phyloP scores from a whole-genome alignment of 352 stramenopile genomes.

The Aphanomyces cochlioides region DNA sequence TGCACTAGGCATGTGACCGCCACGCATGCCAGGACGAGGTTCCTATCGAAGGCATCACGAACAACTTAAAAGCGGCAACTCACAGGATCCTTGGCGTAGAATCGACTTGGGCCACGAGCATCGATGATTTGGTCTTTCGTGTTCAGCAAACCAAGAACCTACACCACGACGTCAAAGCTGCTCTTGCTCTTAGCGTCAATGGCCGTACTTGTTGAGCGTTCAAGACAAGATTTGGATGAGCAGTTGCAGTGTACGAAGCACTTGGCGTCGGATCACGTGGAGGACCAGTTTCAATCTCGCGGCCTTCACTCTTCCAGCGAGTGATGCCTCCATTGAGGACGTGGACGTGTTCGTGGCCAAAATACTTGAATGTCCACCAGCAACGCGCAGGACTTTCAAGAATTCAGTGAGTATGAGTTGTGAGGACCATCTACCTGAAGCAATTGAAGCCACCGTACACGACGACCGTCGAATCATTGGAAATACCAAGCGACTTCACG shows the following conservation, averaged over 20 bases:
- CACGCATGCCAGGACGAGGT: conserved; percentile 84
- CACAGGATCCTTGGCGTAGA: conserved; percentile 80
- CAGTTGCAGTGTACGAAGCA: conserved; percentile 45
- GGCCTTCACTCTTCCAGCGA: conserved; percentile 68
- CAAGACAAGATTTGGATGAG: conserved; percentile 48
- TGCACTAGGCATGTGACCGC: conserved; percentile 89
- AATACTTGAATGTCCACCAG: conserved; percentile 90
- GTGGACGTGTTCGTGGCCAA: conserved; percentile 82
- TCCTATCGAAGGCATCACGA: conserved; percentile 47
- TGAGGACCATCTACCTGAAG: conserved; percentile 51
- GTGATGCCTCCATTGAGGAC: conserved; percentile 80
- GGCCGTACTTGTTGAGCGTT: conserved; percentile 49
- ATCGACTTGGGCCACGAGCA: conserved; percentile 82
- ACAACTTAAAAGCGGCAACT: neutral
- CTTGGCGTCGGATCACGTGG: conserved; percentile 33
- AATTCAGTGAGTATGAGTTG: neutral
- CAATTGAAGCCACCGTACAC: conserved; percentile 80
- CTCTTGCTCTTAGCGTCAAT: neutral
- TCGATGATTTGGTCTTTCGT: conserved; percentile 86
- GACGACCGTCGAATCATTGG: conserved; percentile 65
- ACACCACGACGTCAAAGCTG: neutral
- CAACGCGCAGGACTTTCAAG: conserved; percentile 59
- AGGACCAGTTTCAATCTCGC: conserved; percentile 40
- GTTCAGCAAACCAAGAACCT: conserved; percentile 56
- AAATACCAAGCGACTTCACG: conserved; percentile 62